Base-by-base conservation (phyloP, 768 basidiomycete species). In the Lactarius hatsudake region DNA sequence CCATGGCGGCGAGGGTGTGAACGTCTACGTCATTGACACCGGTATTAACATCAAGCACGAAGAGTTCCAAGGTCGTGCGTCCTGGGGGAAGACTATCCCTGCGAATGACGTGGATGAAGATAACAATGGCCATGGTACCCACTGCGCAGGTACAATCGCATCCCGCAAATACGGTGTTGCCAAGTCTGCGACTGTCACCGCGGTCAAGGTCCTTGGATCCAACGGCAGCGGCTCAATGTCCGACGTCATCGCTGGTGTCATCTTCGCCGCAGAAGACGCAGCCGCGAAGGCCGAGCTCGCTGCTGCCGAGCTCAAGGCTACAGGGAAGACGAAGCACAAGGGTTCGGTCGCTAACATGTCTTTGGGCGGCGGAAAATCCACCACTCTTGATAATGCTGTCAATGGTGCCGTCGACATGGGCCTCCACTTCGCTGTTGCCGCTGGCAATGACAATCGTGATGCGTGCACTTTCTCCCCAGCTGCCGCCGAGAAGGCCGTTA, bases 311-410 rank as follows among this genome's bases (percentile, higher is more conserved):
- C 75, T 84, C 68, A 83, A 80, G 61, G 81, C 83, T 36, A 94
- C 92, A 23, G 91, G 93, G 62, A 88, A 84, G 80, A 90, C 89
- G 63, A 79, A 79, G 54, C 92, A 96, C 84, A 96, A 94, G 81
- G 97, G 97, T 28, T 94, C 94, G 20, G 94, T 96, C 62, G 93
- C 90, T 59, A 96, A 96, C 83, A 97, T 99, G 97, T 91, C 89
- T 76, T 89, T 99, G 61, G 97, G 97, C 69, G 97, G 97, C 73
- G 93, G 94, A 66, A 96, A 96, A 81, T 93, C 92, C 6, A 83
- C 80, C 26, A 85, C 92, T 40, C 84, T 98, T 61, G 94, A 99
- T 69, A 82, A 83, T 28, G 87, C 89, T 61, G 94, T 99, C 68
- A 88, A 98, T 80, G 81, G 79, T 60, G 94, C 97, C 56, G 93